Base-by-base conservation (phyloP, 257 asterid genomes). In the Nicotiana tabacum region DNA sequence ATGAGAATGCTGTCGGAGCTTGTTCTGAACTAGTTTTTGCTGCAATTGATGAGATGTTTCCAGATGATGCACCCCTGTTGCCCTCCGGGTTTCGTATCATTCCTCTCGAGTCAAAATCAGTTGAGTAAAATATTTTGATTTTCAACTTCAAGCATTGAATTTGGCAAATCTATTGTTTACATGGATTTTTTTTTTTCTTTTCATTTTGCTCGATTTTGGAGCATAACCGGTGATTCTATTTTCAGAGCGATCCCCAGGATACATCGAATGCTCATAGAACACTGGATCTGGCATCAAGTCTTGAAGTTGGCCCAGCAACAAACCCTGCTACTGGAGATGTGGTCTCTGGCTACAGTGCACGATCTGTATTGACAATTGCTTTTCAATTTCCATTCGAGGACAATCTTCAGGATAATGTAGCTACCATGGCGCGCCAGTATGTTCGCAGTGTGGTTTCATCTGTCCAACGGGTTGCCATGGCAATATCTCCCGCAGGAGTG, bases 1-100 rank as follows among this genome's bases (percentile, higher is more conserved):
- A 96, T 77, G 99, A 96, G 88, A 88, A 90, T 83, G 93, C 98
- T 0, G 88, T 91, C 1, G 98, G 98, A 33, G 95, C 98, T 65
- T 94, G 97, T 89, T 93, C 98, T 0, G 98, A 96, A 90, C 98
- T 96, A 4, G 90, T 96, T 78, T 96, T 94, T 87, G 99, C 99
- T 68, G 97, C 98, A 70, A 95, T 95, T 3, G 98, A 96, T 80
- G 99, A 96, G 82, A 93, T 92, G 97, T 96, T 95, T 84, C 98
- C 98, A 0, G 99, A 96, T 21, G 98, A 96, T 69, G 98, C 97
- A 6, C 96, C 92, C 2, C 77, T 96, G 78, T 88, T 96, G 17
- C 99, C 99, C 29, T 96, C 99, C 6, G 99, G 99, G 83, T 96
- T 96, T 76, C 98, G 99, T 69, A 85, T 96, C 60, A 96, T 95